Conservation (phyloP, 345 rosid species). For the Ceriops decandra region DNA sequence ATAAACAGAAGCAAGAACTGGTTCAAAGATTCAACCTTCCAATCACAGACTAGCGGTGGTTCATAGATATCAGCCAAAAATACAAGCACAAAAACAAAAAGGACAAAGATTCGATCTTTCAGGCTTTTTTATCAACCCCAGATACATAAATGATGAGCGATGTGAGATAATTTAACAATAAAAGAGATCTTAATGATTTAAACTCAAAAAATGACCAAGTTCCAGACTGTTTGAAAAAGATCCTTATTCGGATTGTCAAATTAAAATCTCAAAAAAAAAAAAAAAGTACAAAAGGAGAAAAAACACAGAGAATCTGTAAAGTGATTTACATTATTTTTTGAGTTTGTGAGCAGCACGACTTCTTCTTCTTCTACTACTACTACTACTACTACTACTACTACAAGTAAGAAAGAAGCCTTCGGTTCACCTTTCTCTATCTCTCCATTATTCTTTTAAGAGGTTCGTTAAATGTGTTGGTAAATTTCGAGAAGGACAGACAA, state of each 20-base stretch:
- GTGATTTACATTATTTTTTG: too few relatives aligned
- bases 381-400: too few relatives aligned
- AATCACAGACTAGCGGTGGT: background rate
- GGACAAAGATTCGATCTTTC: background rate
- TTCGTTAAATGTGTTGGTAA: too few relatives aligned
- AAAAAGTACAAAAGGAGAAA: background rate
- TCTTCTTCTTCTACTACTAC: too few relatives aligned
- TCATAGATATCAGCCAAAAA: background rate
- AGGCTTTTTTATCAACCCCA: background rate
- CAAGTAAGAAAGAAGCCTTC: too few relatives aligned
- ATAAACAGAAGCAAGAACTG: background rate
- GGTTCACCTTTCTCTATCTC: too few relatives aligned
- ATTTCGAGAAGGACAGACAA: too few relatives aligned
- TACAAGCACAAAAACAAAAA: too few relatives aligned
- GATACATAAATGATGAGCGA: background rate
- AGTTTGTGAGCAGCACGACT: too few relatives aligned
- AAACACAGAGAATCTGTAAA: background rate
- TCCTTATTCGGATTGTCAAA: background rate
- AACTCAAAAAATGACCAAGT: background rate
- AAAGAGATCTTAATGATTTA: background rate
- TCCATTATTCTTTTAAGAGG: too few relatives aligned
- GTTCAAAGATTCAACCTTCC: background rate
- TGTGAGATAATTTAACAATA: background rate
- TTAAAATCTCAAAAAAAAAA: background rate
- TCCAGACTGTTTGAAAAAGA: background rate